Conservation (phyloP, 495 filamentous ascomycete genomes). For the Penicillium pancosmium region DNA sequence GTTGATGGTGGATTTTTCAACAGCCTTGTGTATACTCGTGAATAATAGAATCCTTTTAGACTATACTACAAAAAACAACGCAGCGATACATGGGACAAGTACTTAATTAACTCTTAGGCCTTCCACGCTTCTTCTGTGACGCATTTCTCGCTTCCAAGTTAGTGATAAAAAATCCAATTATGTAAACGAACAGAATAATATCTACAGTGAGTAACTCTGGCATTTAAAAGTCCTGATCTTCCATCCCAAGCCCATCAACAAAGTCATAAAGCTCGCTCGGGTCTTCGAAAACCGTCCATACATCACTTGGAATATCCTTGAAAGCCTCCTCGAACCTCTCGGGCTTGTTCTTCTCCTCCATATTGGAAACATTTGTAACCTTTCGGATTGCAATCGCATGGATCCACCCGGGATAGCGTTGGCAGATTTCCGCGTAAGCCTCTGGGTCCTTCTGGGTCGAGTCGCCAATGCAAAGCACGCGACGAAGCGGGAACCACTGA, state of each 20-base stretch:
- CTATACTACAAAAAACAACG: not conserved
- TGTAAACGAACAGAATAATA: not conserved
- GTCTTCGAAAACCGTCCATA: conserved; percentile 82
- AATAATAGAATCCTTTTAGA: not conserved
- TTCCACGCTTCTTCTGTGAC: not conserved
- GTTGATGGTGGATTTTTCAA: not conserved
- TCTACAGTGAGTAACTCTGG: not conserved
- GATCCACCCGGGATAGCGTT: conserved; percentile 69
- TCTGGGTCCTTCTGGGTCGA: conserved; percentile 92
- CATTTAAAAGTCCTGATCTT: conserved; percentile 24
- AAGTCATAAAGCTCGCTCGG: conserved; percentile 62
- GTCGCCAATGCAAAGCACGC: conserved; percentile 85
- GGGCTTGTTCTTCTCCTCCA: conserved; percentile 72
- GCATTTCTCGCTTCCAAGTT: too few species aligned
- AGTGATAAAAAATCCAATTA: not conserved
- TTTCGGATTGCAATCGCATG: conserved; percentile 80
- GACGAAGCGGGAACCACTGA: conserved; percentile 71
- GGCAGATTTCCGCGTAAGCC: conserved; percentile 77
- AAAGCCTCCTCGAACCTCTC: conserved; percentile 84
- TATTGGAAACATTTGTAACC: conserved; percentile 73
- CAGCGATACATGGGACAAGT: not conserved
- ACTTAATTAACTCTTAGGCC: too few species aligned
- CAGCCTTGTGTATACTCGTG: not conserved
- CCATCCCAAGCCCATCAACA: conserved; percentile 47
- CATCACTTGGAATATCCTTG: conserved; percentile 63